Conservation (phyloP, 1,284 basidiomycete species). For the Naganishia albida region DNA sequence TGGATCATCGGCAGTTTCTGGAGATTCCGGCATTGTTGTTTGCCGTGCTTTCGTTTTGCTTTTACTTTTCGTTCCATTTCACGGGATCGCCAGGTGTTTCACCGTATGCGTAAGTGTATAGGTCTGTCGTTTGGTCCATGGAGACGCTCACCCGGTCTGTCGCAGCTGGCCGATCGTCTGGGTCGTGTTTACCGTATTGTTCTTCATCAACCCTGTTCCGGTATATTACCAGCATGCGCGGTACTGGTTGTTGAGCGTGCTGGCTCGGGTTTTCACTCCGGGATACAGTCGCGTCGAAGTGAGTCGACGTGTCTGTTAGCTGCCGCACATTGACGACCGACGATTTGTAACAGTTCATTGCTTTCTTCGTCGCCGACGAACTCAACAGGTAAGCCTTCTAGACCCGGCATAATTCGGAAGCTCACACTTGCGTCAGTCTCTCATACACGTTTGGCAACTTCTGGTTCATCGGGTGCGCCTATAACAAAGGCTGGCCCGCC, state of each 20-base stretch:
- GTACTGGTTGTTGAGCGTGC: slow-evolving; percentile 73
- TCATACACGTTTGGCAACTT: slow-evolving; percentile 71
- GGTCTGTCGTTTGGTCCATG: background rate
- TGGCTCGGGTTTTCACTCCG: slow-evolving; percentile 66
- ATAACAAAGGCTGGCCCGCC: slow-evolving; percentile 57
- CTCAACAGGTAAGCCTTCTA: slow-evolving; percentile 54
- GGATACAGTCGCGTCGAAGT: slow-evolving; percentile 76
- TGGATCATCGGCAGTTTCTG: slow-evolving; percentile 80
- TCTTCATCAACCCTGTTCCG: slow-evolving; percentile 77
- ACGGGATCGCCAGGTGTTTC: slow-evolving; percentile 59
- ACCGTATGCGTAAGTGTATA: slow-evolving; percentile 55
- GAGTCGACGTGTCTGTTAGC: slow-evolving; percentile 48
- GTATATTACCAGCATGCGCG: slow-evolving; percentile 67
- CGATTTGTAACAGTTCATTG: slow-evolving; percentile 38
- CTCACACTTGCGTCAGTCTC: slow-evolving; percentile 60
- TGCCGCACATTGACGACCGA: background rate
- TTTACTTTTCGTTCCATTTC: slow-evolving; percentile 78
- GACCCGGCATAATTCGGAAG: background rate
- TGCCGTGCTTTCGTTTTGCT: slow-evolving; percentile 73
- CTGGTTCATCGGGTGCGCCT: slow-evolving; percentile 56
- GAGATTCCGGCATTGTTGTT: slow-evolving; percentile 81
- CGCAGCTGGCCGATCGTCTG: slow-evolving; percentile 78
- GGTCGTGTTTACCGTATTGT: slow-evolving; percentile 64
- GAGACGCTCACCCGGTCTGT: background rate
- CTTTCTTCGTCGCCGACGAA: slow-evolving; percentile 66